Base-by-base conservation (phyloP, 2,329 filamentous ascomycete species). In the Taxawa tesnikishii region DNA sequence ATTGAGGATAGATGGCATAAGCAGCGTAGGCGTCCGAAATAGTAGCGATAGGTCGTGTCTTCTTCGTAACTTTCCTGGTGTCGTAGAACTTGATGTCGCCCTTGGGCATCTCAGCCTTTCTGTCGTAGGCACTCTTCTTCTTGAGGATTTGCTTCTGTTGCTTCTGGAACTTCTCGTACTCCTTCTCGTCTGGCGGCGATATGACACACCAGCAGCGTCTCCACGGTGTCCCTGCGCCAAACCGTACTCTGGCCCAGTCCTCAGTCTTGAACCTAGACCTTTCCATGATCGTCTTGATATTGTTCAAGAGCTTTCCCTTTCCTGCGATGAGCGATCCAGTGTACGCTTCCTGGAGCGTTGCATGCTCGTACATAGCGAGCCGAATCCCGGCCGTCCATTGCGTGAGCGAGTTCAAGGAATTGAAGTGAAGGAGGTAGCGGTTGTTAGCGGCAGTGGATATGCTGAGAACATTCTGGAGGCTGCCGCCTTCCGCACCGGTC, bases 351-450 rank as follows among this genome's bases (percentile, higher is more conserved):
- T 96, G 88, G 19, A 98, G 64, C 0, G 83, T 84, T 2, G 85
- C 77, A 50, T 96, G 82, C 60, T 98, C 90, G 54, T 79, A 96
- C 73, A 96, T 93, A 47, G 88, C 73, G 14, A 98, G 73, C 28
- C 90, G 77, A 44, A 98, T 96, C 27, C 81, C 84, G 11, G 90
- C 81, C 1, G 90, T 94, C 90, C 90, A 98, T 58, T 96, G 87
- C 3, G 87, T 79, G 33, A 98, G 65, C 0, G 88, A 93, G 50
- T 93, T 82, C 43, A 88, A 75, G 0, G 88, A 94, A 55, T 92
- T 94, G 62, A 98, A 98, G 56, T 96, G 90, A 23, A 98, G 68
- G 2, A 98, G 67, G 52, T 94, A 96, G 43, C 90, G 79, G 55
- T 98, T 98, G 50, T 85, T 83, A 29, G 87, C 90, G 13, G 90